Evolutionary conservation across 352 stramenopile genomes (phyloP), one percentile per base, ranked within the genome.

Genomic region (Ophiocytium majus): DNA sequence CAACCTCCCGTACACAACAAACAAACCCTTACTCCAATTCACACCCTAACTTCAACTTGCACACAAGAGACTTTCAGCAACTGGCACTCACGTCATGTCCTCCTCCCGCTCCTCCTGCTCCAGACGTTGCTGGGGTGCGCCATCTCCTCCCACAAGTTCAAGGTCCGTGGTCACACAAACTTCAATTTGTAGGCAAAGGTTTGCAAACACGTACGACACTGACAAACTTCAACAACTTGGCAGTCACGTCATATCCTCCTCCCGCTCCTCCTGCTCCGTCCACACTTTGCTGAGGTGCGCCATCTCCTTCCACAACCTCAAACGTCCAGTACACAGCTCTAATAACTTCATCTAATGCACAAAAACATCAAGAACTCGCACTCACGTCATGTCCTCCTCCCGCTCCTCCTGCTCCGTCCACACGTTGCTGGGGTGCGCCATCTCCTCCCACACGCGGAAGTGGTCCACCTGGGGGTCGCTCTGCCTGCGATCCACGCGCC

Each of bases 371-470:
- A 43, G 66, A 78, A 17, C 5, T 78, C 5, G 32, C 36, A 81
- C 75, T 37, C 49, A 81, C 83, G 75, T 28, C 82, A 89, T 89
- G 33, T n/a, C 81, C 34, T 86, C 74, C 31, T 87, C 83, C 19
- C 81, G 64, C 76, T 89, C 83, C n/a, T 89, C 83, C 37, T 89
- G 83, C 14, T 86, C 35, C 0, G 79, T 76, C 80, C 83, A 89
- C 14, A 87, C 86, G n/a, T 78, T 32, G 50, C 82, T 88, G 74
- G 75, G 57, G 50, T 84, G 49, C 28, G 28, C 80, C 37, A 34
- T 63, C 80, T 96, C 93, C 66, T 91, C 90, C 93, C 93, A 95
- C 49, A 86, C 87, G 37, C 83, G 79, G 78, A 89, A 89, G 9
- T 64, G 19, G 36, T 86, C 85, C 10, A 81, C 85, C n/a, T n/a